Evolutionary conservation across 352 stramenopile species (phyloP).

Genomic region (Globisporangium radiosum): DNA sequence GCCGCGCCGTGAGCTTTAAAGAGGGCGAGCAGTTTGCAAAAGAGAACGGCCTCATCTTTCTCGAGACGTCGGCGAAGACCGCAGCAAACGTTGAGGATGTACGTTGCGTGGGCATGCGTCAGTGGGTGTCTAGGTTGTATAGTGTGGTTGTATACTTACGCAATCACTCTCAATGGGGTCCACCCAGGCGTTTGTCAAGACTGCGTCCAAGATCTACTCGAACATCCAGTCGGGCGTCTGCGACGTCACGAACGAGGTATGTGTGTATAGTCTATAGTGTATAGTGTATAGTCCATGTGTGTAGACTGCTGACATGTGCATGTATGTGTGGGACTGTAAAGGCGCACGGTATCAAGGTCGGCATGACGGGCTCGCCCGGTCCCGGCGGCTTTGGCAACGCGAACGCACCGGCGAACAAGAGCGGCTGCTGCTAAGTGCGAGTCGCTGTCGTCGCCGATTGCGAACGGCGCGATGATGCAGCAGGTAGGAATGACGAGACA

Average conservation of each 20-base stretch:
- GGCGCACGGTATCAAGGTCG: conserved; percentile 87
- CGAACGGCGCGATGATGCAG: too few species aligned
- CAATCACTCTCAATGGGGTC: too few species aligned
- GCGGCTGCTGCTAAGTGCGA: conserved; percentile 66
- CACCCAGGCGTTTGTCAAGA: conserved; percentile 91
- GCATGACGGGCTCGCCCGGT: conserved; percentile 76
- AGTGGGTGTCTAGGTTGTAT: background rate
- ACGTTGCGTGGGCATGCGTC: conserved; percentile 21
- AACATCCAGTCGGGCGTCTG: conserved; percentile 94
- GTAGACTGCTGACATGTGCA: background rate
- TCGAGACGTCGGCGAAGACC: conserved; percentile 99
- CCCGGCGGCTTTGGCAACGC: conserved; percentile 75
- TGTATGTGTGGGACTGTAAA: conserved; percentile 12
- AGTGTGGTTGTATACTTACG: too few species aligned
- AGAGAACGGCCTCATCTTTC: conserved; percentile 99
- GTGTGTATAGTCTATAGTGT: background rate
- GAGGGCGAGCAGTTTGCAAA: conserved; percentile 98
- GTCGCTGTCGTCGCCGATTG: too few species aligned
- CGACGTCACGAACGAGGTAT: conserved; percentile 92
- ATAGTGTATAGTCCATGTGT: background rate
- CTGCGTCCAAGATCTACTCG: conserved; percentile 93
- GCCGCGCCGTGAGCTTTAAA: conserved; percentile 93
- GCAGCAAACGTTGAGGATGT: conserved; percentile 98
- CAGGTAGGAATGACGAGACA: background rate
- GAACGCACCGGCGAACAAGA: conserved; percentile 56